Conservation (phyloP, 1,284 basidiomycete genomes). For the Marasmius oreades region DNA sequence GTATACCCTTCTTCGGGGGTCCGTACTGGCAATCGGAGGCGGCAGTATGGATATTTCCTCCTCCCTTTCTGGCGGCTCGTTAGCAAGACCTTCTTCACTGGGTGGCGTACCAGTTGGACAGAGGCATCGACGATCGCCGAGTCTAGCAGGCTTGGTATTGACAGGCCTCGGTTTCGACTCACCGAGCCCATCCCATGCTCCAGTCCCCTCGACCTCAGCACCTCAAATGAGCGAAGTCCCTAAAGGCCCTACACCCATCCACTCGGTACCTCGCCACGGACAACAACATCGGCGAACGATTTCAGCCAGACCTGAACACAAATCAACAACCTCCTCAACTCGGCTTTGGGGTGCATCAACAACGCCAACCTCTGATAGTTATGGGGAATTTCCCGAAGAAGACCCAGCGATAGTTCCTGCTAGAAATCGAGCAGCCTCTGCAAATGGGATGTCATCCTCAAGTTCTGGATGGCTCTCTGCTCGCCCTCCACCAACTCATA, state of each 20-base stretch:
- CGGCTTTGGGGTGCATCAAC: not conserved
- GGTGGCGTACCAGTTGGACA: not conserved
- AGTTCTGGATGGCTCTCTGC: conserved; percentile 7
- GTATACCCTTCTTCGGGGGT: conserved; percentile 38
- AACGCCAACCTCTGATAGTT: not conserved
- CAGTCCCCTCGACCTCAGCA: not conserved
- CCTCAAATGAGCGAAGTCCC: not conserved
- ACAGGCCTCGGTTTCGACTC: not conserved
- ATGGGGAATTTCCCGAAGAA: not conserved
- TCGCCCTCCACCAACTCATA: conserved; percentile 2
- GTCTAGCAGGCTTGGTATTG: not conserved
- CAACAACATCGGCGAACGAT: not conserved
- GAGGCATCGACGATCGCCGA: not conserved
- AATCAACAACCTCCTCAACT: not conserved
- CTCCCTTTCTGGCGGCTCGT: conserved; percentile 24
- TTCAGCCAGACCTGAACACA: not conserved
- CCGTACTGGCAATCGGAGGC: conserved; percentile 55
- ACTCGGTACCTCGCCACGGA: not conserved
- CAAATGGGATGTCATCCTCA: not conserved
- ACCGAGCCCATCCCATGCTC: not conserved
- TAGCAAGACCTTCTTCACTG: conserved; percentile 11
- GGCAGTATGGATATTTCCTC: conserved; percentile 75
- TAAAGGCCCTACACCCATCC: not conserved
- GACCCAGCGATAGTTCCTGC: not conserved
- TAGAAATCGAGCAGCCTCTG: conserved; percentile 8